A percentile compares a stretch with the other conserved stretches of the same genome.
phyloP scores from a whole-genome alignment of 768 basidiomycete species.

The Trametes meyenii region DNA sequence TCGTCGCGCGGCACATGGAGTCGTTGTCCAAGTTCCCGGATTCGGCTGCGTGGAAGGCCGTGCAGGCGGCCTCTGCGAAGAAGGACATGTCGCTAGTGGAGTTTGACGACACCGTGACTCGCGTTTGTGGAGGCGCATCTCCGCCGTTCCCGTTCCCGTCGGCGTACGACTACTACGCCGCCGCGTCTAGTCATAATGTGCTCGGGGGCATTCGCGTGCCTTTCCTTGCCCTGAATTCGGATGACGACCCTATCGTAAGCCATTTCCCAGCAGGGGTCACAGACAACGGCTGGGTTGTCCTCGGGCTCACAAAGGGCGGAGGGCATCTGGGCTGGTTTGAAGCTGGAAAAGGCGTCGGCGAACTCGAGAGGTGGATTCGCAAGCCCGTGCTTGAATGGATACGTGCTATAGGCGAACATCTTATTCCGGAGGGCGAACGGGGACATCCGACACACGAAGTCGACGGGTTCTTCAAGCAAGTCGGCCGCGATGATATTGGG shows the following conservation, averaged over 20 bases:
- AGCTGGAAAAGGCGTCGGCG: slow-evolving; percentile 18
- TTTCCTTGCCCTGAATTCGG: slow-evolving; percentile 73
- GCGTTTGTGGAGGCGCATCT: slow-evolving; percentile 67
- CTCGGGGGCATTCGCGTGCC: slow-evolving; percentile 67
- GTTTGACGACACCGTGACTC: slow-evolving; percentile 67
- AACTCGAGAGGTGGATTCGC: slow-evolving; percentile 61
- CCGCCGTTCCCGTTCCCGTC: slow-evolving; percentile 50
- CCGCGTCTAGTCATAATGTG: slow-evolving; percentile 62
- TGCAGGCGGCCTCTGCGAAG: slow-evolving; percentile 46
- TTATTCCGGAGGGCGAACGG: slow-evolving; percentile 42
- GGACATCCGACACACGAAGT: slow-evolving; percentile 45
- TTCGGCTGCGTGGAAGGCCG: slow-evolving; percentile 51
- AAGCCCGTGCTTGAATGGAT: slow-evolving; percentile 76
- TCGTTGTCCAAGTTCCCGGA: slow-evolving; percentile 53
- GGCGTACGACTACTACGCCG: slow-evolving; percentile 50
- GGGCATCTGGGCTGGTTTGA: slow-evolving; percentile 89
- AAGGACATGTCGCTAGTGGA: slow-evolving; percentile 56
- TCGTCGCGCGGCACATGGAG: slow-evolving; percentile 55
- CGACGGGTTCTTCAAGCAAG: slow-evolving; percentile 65
- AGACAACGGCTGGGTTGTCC: slow-evolving; percentile 56
- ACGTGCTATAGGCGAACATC: slow-evolving; percentile 54
- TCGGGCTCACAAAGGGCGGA: slow-evolving; percentile 64
- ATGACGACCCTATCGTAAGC: slow-evolving; percentile 76
- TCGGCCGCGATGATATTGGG: slow-evolving; percentile 56
- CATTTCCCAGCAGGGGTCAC: slow-evolving; percentile 60